A percentile compares a stretch with the other conserved stretches of the same genome.
Evolutionary conservation across 202 grass and related monocot species (phyloP).

Genomic region (Hordeum pubiflorum): DNA sequence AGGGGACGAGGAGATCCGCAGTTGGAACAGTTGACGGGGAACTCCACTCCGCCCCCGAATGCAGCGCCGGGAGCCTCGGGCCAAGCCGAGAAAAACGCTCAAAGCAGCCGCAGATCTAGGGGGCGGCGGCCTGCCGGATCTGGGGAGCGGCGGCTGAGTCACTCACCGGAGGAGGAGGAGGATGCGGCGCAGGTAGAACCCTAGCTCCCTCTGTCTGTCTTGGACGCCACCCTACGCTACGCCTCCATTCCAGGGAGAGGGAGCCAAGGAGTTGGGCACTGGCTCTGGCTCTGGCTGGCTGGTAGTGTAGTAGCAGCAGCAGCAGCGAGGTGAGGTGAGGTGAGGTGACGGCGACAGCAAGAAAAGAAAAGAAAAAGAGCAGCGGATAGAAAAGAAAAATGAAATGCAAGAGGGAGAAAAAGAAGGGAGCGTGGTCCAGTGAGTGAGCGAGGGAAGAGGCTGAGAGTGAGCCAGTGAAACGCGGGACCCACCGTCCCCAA

Average conservation of each 20-base stretch:
- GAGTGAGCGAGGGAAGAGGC: neutral
- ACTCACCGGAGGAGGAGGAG: slow-evolving; percentile 28
- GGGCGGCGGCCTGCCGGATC: slow-evolving; percentile 11
- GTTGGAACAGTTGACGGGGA: neutral
- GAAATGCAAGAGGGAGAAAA: neutral
- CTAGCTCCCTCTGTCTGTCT: slow-evolving; percentile 7
- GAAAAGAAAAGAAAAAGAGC: slow-evolving; percentile 5
- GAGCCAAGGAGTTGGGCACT: neutral
- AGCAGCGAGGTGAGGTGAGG: neutral
- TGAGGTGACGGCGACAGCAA: slow-evolving; percentile 16
- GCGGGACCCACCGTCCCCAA: slow-evolving; percentile 25
- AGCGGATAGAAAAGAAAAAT: neutral
- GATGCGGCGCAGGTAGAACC: slow-evolving; percentile 27
- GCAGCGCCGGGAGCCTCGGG: slow-evolving; percentile 4
- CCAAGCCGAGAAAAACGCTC: neutral
- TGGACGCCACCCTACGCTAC: slow-evolving; percentile 29
- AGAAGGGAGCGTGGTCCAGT: neutral
- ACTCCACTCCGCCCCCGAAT: neutral
- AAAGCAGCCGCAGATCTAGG: slow-evolving; percentile 27
- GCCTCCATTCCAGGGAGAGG: slow-evolving; percentile 33
- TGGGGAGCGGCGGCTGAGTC: neutral
- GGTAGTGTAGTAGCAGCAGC: neutral
- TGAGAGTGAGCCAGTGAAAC: neutral
- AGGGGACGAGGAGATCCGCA: neutral
- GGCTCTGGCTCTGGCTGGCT: neutral